Conservation (phyloP, 2,329 filamentous ascomycete species). For the Monosporascus sp. region DNA sequence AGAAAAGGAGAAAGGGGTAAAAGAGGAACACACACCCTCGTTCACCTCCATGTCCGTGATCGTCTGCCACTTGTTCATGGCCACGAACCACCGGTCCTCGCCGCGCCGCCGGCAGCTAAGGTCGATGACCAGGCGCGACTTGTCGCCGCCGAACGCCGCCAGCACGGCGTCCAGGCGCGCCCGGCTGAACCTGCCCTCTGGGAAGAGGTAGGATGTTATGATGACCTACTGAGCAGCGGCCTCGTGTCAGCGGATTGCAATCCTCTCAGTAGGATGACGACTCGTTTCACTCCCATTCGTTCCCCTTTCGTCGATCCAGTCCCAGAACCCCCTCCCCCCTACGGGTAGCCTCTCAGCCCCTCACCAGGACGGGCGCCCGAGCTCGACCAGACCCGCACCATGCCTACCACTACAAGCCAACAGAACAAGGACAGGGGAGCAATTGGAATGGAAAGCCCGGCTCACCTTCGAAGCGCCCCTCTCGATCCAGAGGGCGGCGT, state of each 20-base stretch:
- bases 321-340: no score
- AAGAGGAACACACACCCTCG: constrained; percentile 53
- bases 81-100: constrained; percentile 80
- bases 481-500: constrained; percentile 82
- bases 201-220: constrained; percentile 93
- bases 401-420: neutral
- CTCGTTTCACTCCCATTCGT: no score
- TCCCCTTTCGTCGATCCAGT: no score
- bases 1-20: neutral
- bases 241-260: neutral
- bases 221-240: constrained; percentile 65
- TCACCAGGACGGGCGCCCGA: no score
- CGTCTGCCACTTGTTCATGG: constrained; percentile 99
- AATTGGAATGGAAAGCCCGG: constrained; percentile 4
- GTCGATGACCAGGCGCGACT: constrained; percentile 83
- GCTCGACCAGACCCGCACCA: no score
- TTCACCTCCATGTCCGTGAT: constrained; percentile 95
- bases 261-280: no score
- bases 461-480: constrained; percentile 82
- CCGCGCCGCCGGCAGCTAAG: constrained; percentile 80
- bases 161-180: constrained; percentile 71
- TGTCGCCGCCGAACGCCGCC: constrained; percentile 66
- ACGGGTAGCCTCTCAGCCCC: no score
- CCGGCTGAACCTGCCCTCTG: constrained; percentile 74
- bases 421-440: neutral